Conservation (phyloP, 768 basidiomycete genomes). For the Boletellus ananiceps region DNA sequence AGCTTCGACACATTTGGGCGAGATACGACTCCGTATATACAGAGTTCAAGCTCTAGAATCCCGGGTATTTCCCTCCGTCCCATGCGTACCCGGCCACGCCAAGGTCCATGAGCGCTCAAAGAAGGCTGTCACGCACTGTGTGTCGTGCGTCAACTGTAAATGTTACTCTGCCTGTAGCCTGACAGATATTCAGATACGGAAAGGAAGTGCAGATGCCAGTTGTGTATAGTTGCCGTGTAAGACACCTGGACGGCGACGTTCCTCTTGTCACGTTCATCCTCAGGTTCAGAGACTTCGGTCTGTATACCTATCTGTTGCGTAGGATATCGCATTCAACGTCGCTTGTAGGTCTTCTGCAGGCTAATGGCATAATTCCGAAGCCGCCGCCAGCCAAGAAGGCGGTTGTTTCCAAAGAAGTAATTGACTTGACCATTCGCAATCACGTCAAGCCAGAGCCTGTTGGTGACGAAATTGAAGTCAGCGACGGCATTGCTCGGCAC, state of each 20-base stretch:
- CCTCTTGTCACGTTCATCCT: conserved; percentile 28
- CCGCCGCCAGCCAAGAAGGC: conserved; percentile 1
- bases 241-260: conserved; percentile 8
- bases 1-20: conserved; percentile 17
- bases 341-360: conserved; percentile 24
- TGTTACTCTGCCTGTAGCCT: neutral
- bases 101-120: conserved; percentile 31
- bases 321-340: neutral
- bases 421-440: conserved; percentile 19
- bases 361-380: conserved; percentile 24
- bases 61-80: fast-evolving
- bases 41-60: neutral
- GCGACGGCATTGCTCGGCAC: neutral
- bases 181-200: conserved; percentile 20
- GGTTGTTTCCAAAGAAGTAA: conserved; percentile 6
- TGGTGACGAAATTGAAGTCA: conserved; percentile 7
- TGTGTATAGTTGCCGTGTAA: neutral
- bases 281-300: conserved; percentile 28
- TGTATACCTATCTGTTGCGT: conserved; percentile 1
- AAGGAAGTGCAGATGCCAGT: conserved; percentile 5
- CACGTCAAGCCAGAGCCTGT: conserved; percentile 9
- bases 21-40: conserved; percentile 15
- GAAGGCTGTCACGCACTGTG: conserved; percentile 28
- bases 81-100: neutral
- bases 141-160: conserved; percentile 17